These are phyloP conservation scores for Eutrema salsugineum DNA, from an alignment of 441 rosid species.

Conservation along the genomic window DNA sequence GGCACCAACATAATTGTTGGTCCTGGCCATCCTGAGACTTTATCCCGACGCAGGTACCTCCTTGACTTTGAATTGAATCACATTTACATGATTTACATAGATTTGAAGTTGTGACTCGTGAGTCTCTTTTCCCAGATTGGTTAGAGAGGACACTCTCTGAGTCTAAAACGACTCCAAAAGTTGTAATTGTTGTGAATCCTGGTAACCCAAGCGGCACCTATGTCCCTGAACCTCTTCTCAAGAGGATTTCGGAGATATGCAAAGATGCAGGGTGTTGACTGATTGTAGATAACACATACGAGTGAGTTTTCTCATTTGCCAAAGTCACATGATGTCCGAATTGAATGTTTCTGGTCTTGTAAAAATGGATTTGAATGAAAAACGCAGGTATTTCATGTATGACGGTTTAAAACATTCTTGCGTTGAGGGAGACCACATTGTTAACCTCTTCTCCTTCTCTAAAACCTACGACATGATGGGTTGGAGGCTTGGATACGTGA, in stretches of 20 bases:
- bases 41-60: constrained; percentile 86
- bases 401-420: constrained; percentile 88
- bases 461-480: constrained; percentile 99
- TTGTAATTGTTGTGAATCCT: constrained; percentile 93
- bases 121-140: constrained; percentile 60
- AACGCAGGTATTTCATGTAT: constrained; percentile 91
- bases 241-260: constrained; percentile 94
- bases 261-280: constrained; percentile 90
- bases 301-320: constrained; percentile 54
- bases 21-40: constrained; percentile 61
- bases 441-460: constrained; percentile 96
- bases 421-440: constrained; percentile 84
- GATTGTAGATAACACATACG: constrained; percentile 95
- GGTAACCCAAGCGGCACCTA: constrained; percentile 97
- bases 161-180: constrained; percentile 82
- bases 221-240: constrained; percentile 82
- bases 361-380: neutral
- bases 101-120: neutral
- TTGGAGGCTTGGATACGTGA: constrained; percentile 99
- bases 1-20: constrained; percentile 85
- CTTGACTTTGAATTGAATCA: neutral
- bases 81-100: neutral
- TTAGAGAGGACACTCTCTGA: constrained; percentile 64
- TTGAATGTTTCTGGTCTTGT: neutral
- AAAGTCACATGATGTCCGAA: neutral